These are phyloP conservation scores for Protomyces inouyei DNA, from an alignment of 1,139 yeast species.

Conservation along the genomic window DNA sequence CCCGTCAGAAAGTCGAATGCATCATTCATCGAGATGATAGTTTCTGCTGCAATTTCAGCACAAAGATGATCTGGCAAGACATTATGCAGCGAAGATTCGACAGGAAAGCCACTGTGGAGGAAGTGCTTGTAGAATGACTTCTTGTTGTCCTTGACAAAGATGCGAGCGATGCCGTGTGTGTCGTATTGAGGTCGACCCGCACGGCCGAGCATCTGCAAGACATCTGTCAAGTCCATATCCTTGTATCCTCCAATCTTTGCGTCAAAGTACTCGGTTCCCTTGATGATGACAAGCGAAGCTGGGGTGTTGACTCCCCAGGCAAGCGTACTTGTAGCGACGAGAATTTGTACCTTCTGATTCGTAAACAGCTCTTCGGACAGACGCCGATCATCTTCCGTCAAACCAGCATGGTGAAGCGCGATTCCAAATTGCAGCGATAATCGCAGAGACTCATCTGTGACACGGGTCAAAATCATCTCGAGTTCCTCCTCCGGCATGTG, in stretches of 20 bases:
- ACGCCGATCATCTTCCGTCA: conserved; percentile 82
- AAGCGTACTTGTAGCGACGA: conserved; percentile 89
- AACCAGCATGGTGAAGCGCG: conserved; percentile 96
- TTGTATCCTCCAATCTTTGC: conserved; percentile 73
- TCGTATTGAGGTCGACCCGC: conserved; percentile 86
- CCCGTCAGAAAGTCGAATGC: conserved; percentile 91
- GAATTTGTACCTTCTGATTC: conserved; percentile 75
- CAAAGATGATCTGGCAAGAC: conserved; percentile 92
- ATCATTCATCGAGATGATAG: conserved; percentile 73
- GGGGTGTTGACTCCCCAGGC: conserved; percentile 98
- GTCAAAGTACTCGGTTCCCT: conserved; percentile 87
- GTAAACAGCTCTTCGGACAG: conserved; percentile 84
- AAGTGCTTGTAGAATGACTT: conserved; percentile 92
- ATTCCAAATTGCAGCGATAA: conserved; percentile 89
- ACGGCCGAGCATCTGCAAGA: conserved; percentile 80
- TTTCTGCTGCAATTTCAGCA: conserved; percentile 89
- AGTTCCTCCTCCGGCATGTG: conserved; percentile 74
- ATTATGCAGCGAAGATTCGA: conserved; percentile 89
- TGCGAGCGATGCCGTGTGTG: conserved; percentile 91
- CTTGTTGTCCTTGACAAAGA: conserved; percentile 85
- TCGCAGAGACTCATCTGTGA: conserved; percentile 82
- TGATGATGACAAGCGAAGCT: conserved; percentile 86
- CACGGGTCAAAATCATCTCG: conserved; percentile 55
- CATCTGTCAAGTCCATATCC: conserved; percentile 90
- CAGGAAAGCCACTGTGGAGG: conserved; percentile 93